A percentile compares a stretch with the other conserved stretches of the same genome.
phyloP scores from a whole-genome alignment of 2,329 filamentous ascomycete genomes.

The Chaetomium sp. region DNA sequence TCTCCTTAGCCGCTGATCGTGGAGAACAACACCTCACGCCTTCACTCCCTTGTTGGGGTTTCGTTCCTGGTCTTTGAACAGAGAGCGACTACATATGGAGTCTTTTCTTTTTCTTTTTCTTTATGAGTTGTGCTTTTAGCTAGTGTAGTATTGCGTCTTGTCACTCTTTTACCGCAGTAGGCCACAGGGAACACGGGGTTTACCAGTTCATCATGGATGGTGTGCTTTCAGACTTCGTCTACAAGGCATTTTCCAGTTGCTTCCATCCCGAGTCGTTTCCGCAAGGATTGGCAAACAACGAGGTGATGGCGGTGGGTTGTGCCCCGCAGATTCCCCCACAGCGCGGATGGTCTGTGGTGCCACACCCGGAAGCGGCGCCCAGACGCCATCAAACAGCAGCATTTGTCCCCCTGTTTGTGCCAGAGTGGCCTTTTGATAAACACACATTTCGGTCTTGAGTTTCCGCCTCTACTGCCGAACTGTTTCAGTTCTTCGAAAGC shows the following conservation, averaged over 20 bases:
- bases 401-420: constrained; percentile 20
- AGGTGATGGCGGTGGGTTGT: not conserved
- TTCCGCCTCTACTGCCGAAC: not conserved
- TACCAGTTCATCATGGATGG: too few species aligned
- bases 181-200: too few species aligned
- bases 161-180: too few species aligned
- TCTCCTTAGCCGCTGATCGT: not conserved
- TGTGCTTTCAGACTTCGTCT: not conserved
- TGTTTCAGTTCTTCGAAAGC: constrained; percentile 1
- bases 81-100: too few species aligned
- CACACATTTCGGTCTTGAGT: not conserved
- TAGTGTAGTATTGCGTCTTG: too few species aligned
- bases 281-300: not conserved
- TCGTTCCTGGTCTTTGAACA: too few species aligned
- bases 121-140: too few species aligned
- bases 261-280: constrained; percentile 7
- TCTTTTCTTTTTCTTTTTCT: too few species aligned
- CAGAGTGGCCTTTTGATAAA: constrained; percentile 25
- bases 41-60: not conserved
- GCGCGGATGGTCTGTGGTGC: not conserved
- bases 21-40: not conserved
- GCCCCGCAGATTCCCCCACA: constrained; percentile 4
- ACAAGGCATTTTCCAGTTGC: not conserved
- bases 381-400: not conserved
- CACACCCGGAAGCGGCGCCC: too few species aligned